Percentiles rank a stretch among this genome's conserved stretches.
Evolutionary conservation across 805 yeast species (phyloP).

Genomic region (Monosporozyma servazzii): DNA sequence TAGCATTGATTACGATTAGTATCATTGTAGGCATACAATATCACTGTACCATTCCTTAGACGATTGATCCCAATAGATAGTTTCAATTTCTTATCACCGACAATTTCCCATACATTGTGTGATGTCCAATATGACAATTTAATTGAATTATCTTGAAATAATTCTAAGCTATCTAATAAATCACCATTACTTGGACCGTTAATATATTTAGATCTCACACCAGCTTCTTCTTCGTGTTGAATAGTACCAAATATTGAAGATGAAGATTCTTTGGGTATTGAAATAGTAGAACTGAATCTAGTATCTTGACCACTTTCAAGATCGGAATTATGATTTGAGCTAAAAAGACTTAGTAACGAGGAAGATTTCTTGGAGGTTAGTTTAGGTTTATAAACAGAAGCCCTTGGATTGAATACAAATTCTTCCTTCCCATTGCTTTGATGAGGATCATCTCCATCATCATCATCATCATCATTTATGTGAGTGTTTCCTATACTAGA

Average conservation of each 20-base stretch:
- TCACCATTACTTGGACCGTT: background rate
- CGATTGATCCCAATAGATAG: constrained; percentile 6
- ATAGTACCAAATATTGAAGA: constrained; percentile 1
- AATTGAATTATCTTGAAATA: constrained; percentile 12
- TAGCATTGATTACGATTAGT: constrained; percentile 6
- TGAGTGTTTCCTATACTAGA: constrained; percentile 7
- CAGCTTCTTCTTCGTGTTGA: background rate
- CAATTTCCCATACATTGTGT: constrained; percentile 16
- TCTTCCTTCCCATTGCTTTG: background rate
- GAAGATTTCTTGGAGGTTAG: constrained; percentile 14
- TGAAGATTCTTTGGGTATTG: background rate
- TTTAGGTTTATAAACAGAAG: constrained; percentile 15
- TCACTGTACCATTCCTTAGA: constrained; percentile 4
- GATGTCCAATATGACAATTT: constrained; percentile 19
- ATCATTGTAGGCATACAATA: constrained; percentile 10
- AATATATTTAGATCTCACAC: background rate
- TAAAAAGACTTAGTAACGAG: constrained; percentile 24
- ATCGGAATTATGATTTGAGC: constrained; percentile 9
- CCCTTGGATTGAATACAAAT: constrained; percentile 13
- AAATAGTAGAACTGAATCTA: background rate
- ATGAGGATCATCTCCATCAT: background rate
- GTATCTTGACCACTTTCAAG: background rate
- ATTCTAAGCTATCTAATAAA: background rate
- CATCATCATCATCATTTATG: background rate
- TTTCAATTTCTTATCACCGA: constrained; percentile 7